Conservation (phyloP, 2,329 filamentous ascomycete species). For the Onygenales sp. region DNA sequence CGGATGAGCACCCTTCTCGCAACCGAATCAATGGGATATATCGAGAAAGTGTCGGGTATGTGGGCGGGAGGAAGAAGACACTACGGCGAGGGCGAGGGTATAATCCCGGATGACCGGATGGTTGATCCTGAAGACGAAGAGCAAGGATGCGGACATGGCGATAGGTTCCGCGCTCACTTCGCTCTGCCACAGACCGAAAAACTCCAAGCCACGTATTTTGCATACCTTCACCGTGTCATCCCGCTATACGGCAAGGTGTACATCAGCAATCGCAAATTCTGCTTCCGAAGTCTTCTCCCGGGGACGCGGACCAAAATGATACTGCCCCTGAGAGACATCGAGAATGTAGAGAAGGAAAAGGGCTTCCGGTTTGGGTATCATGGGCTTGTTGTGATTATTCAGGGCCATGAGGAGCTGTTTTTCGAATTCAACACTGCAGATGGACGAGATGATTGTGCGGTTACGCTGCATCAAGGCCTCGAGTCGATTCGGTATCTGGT, state of each 20-base stretch:
- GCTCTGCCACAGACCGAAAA: slow-evolving; percentile 75
- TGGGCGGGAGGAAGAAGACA: slow-evolving; percentile 86
- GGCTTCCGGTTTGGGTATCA: slow-evolving; percentile 88
- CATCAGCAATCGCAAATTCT: slow-evolving; percentile 76
- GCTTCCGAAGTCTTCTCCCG: slow-evolving; percentile 83
- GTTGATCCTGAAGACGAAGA: slow-evolving; percentile 48
- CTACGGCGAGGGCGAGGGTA: slow-evolving; percentile 64
- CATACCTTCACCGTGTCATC: slow-evolving; percentile 79
- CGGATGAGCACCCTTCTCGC: slow-evolving; percentile 75
- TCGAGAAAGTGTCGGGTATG: slow-evolving; percentile 95
- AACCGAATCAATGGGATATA: slow-evolving; percentile 89
- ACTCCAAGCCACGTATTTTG: slow-evolving; percentile 82
- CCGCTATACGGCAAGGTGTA: slow-evolving; percentile 96
- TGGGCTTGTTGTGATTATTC: slow-evolving; percentile 84
- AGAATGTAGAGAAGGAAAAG: slow-evolving; percentile 90
- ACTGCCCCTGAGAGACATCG: slow-evolving; percentile 79
- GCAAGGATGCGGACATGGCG: slow-evolving; percentile 43
- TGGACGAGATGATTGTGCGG: slow-evolving; percentile 76
- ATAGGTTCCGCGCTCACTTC: slow-evolving; percentile 81
- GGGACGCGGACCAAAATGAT: slow-evolving; percentile 89
- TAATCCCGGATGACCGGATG: slow-evolving; percentile 55
- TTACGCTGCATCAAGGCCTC: slow-evolving; percentile 68
- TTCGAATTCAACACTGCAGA: slow-evolving; percentile 80
- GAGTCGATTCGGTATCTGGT: slow-evolving; percentile 62
- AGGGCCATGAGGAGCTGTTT: slow-evolving; percentile 89